Evolutionary conservation across 257 asterid genomes (phyloP).

Genomic region (Solanum sejunctum): DNA sequence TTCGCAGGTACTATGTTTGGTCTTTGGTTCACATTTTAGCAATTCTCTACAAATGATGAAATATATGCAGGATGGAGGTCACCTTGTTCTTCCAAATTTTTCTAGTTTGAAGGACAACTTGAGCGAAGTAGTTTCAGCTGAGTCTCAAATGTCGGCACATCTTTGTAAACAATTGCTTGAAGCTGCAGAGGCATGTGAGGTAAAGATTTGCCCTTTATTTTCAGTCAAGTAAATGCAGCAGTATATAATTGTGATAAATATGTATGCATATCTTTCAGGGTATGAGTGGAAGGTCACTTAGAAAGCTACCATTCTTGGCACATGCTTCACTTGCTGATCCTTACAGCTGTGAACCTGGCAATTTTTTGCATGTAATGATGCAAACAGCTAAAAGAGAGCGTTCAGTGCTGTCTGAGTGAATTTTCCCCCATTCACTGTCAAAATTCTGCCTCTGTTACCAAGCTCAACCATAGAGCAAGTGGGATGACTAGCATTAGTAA

Average conservation of each 20-base stretch:
- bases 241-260: background rate
- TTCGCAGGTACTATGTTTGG: conserved; percentile 49
- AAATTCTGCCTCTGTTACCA: background rate
- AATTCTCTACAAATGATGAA: background rate
- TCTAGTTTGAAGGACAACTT: conserved; percentile 48
- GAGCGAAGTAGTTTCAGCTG: conserved; percentile 18
- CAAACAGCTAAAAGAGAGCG: conserved; percentile 59
- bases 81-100: conserved; percentile 44
- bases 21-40: background rate
- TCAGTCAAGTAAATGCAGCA: background rate
- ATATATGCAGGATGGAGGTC: conserved; percentile 30
- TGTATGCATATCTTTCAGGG: conserved; percentile 36
- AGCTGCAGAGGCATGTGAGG: conserved; percentile 91
- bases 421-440: background rate
- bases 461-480: background rate
- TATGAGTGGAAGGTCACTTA: conserved; percentile 83
- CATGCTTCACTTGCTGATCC: conserved; percentile 79
- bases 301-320: conserved; percentile 91
- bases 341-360: conserved; percentile 37
- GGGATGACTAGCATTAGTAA: background rate
- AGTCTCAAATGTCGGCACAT: conserved; percentile 16
- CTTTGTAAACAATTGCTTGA: conserved; percentile 51
- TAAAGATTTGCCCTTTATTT: conserved; percentile 8
- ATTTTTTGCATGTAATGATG: conserved; percentile 56
- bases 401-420: conserved; percentile 55